Evolutionary conservation across 805 yeast species (phyloP), one percentile per base, ranked within the genome.

Genomic region (Nakazawaea molendinolei): DNA sequence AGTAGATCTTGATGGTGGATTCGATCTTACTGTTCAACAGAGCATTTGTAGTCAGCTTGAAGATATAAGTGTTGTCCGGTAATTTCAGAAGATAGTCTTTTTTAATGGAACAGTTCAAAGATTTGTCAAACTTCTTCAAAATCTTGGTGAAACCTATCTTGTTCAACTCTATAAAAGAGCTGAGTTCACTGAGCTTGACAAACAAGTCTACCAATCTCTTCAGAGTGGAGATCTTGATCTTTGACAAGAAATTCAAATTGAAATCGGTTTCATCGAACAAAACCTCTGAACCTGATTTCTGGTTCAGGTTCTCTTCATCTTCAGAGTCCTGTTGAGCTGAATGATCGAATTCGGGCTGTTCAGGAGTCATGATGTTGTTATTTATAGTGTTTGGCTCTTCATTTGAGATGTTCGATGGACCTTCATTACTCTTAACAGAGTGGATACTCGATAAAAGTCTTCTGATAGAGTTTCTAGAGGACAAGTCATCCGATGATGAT

Each of bases 51-150:
- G 57, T 51, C 2, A 57, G 62, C 18, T 64, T 48, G 53, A 89
- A 90, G 8, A 79, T 70, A 30, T 71, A 65, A 1, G 83, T 66
- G 34, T 67, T 58, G n/a, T 51, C 43, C 2, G 69, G 64, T 21
- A 80, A 57, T 31, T 60, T 56, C 12, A 60, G 50, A 50, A 84
- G 59, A 51, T 84, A 86, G 19, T 63, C 65, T n/a, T 61, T 61
- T 48, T 78, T 79, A 26, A 83, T 61, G 19, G 71, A 55, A 25
- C 83, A 74, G 40, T 73, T 71, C 45, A 86, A 63, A 8, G 85
- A 77, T 55, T 90, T 90, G 60, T 92, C 96, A 55, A 86, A 92
- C 59, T 90, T 90, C 56, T 90, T 90, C 46, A 87, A 69, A 28
- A 90, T 89, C 59, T 90, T 90, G 34, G 84, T 72, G 56, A 90